Conservation (phyloP, 2,329 filamentous ascomycete species). For the Saccharata proteae region DNA sequence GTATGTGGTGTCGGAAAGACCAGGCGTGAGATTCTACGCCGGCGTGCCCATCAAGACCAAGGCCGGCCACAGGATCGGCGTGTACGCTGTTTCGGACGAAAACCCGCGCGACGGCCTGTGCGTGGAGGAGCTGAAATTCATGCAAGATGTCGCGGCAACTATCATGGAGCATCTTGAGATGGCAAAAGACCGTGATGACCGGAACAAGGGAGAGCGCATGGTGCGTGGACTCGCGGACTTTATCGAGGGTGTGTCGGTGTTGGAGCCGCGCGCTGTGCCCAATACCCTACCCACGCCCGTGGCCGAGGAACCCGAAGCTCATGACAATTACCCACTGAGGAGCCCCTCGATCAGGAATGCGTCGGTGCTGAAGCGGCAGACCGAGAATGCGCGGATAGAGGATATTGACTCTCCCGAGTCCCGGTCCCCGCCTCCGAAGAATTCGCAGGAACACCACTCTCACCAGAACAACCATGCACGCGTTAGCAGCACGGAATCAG, state of each 20-base stretch:
- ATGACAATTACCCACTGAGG: not conserved
- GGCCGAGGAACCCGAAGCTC: slow-evolving; percentile 13
- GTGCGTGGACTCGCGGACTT: slow-evolving; percentile 4
- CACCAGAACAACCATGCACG: slow-evolving; percentile 6
- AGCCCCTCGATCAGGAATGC: slow-evolving; percentile 6
- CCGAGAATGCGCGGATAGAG: slow-evolving; percentile 21
- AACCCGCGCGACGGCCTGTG: slow-evolving; percentile 40
- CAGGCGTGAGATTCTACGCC: slow-evolving; percentile 37
- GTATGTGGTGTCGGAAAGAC: slow-evolving; percentile 14
- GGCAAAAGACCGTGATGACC: slow-evolving; percentile 17
- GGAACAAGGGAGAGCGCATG: slow-evolving; percentile 3
- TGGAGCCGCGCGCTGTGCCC: slow-evolving; percentile 9
- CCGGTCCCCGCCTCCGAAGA: slow-evolving; percentile 12
- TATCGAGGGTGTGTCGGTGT: slow-evolving; percentile 15
- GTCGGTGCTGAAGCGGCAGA: slow-evolving; percentile 18
- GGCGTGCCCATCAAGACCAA: slow-evolving; percentile 50
- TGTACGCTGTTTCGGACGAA: slow-evolving; percentile 48
- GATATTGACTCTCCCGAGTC: slow-evolving; percentile 5
- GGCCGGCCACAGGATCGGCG: slow-evolving; percentile 46
- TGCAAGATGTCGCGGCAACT: slow-evolving; percentile 43
- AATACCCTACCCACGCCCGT: slow-evolving; percentile 10
- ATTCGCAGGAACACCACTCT: slow-evolving; percentile 13
- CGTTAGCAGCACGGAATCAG: too few relatives aligned
- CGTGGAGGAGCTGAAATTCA: slow-evolving; percentile 37
- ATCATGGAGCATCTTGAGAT: slow-evolving; percentile 51